Conservation (phyloP, 148 eudicot genomes). For the Rheum nobile region DNA sequence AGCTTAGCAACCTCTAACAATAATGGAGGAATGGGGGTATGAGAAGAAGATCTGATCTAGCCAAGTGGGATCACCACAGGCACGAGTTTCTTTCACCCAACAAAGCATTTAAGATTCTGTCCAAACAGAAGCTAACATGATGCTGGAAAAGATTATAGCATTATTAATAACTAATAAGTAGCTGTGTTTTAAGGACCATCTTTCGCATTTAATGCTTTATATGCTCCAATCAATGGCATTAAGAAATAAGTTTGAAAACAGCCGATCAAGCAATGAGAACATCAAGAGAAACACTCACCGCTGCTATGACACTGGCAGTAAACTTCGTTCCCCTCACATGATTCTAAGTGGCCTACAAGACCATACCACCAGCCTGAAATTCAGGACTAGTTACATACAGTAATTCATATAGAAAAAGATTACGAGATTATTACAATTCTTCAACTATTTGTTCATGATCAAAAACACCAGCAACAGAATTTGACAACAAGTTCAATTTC, state of each 20-base stretch:
- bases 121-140: slow-evolving; percentile 24
- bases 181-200: slow-evolving; percentile 27
- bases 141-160: slow-evolving; percentile 36
- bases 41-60: neutral
- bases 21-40: neutral
- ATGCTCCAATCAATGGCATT: neutral
- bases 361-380: slow-evolving; percentile 99
- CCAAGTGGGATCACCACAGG: slow-evolving; percentile 23
- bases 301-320: slow-evolving; percentile 57
- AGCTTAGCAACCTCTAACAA: neutral
- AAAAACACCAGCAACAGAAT: neutral
- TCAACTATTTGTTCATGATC: neutral
- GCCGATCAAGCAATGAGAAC: slow-evolving; percentile 11
- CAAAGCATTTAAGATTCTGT: slow-evolving; percentile 27
- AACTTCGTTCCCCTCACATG: slow-evolving; percentile 57
- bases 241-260: neutral
- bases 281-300: slow-evolving; percentile 27
- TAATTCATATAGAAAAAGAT: neutral
- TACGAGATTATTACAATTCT: neutral
- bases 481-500: neutral
- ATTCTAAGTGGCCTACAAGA: slow-evolving; percentile 82
- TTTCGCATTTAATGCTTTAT: slow-evolving; percentile 6
- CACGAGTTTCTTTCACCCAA: slow-evolving; percentile 25
- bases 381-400: neutral
- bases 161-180: slow-evolving; percentile 15